Base-by-base conservation (phyloP, 2,329 filamentous ascomycete genomes). In the Pestalotiopsis sp. region DNA sequence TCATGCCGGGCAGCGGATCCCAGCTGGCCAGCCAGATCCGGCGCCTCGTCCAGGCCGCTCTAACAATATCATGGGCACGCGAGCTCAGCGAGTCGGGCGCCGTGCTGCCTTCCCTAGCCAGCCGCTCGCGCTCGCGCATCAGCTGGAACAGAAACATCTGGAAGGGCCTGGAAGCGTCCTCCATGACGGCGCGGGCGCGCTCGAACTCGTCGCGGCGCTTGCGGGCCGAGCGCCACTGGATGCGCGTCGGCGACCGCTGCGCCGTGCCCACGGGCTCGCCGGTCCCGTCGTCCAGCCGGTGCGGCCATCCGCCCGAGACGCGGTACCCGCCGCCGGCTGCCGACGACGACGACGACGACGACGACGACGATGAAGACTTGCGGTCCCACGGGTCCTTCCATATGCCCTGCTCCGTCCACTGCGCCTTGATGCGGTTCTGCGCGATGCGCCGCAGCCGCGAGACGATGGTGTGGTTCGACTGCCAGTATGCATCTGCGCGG, bases 381-480 rank as follows among this genome's bases (percentile, higher is more conserved):
- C n/a, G 39, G 40, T 52, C 24, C 62, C 62, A 56, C 35, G 26
- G 13, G 2, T 48, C 40, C 10, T 64, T 52, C 40, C 22, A 56
- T 6, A 64, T 64, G 1, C 62, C 48, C 1, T 52, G 39, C 17
- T 48, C 62, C 5, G 59, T 48, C 39, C 55, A 57, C 30, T 52
- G 14, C 48, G 62, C 24, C 30, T 17, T 67, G 35, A 24, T 38
- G 48, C 40, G 14, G 13, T 52, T 24, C 24, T 64, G 62, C 9
- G 62, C 39, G 11, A 26, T 13, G 24, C 20, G 30, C 5, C 14
- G 38, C 14, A 64, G 39, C 17, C 62, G 35, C 13, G 39, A 56
- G 17, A 60, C 35, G 11, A 65, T 17, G 52, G 22, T 13, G 17
- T 66, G 67, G 75, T 22, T 22, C 5, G 58, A 38, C 38, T 61